Evolutionary conservation across 1,139 yeast species (phyloP), one percentile per base, ranked within the genome.

Genomic region (Yamadazyma mexicana): DNA sequence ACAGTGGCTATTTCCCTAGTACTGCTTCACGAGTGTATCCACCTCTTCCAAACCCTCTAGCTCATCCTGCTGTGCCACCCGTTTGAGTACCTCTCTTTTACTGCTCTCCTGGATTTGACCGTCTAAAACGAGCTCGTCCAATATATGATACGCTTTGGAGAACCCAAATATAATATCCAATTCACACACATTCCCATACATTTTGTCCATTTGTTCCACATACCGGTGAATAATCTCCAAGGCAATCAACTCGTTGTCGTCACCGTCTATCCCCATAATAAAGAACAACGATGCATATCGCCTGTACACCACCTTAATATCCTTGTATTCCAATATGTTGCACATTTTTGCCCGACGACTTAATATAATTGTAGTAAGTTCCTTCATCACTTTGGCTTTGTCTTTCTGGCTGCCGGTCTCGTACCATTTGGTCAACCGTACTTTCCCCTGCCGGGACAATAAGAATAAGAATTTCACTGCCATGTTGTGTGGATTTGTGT

Each of bases 151-250:
- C 0, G 98, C 98, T 59, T 87, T 86, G 54, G 85, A 87, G 64
- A 92, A 92, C 52, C 95, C 95, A 75, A 92, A 92, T 38, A 92
- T 92, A 46, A 92, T 89, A 62, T 91, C 95, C 54, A 87, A 66
- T 58, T 89, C 97, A 64, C 96, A 87, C 16, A 92, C 98, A 57
- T 89, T 92, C n/a, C 97, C 98, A 57, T 87, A 92, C 52, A 89
- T 81, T 55, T 86, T 84, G 68, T 92, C 99, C 96, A 92, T 88
- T 52, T 87, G 89, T 61, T 94, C 98, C 36, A 94, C 99, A 59
- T 83, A 94, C 44, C 98, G 73, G 58, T 94, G 98, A 39, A 94
- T 83, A 23, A 86, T 72, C 55, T 94, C 98, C 44, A 94, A 69
- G 1, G 95, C 81, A 40, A 88, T 65, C 50, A 94, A 73, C 59